Percentiles rank a stretch among this genome's conserved stretches.
Conservation (phyloP, 768 basidiomycete genomes). For the Suillus alpinus region DNA sequence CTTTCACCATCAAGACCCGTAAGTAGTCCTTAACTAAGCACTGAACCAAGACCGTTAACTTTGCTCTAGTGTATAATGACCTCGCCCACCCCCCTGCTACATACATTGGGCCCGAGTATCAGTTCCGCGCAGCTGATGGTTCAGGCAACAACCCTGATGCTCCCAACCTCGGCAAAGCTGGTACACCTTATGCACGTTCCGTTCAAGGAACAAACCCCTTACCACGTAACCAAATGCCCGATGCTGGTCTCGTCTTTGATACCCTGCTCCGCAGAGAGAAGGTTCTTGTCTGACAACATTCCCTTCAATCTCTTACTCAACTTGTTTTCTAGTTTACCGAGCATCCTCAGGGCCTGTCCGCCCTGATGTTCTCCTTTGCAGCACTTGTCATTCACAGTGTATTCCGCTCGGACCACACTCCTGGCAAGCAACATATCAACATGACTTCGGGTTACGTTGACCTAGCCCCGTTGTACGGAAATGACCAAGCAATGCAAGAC, state of each 20-base stretch:
- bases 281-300: slow-evolving; percentile 30
- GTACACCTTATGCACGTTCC: slow-evolving; percentile 77
- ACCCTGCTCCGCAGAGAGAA: slow-evolving; percentile 70
- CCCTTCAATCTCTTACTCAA: slow-evolving; percentile 5
- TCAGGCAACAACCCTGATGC: slow-evolving; percentile 67
- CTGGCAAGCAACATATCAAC: slow-evolving; percentile 57
- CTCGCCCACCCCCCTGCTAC: slow-evolving; percentile 77
- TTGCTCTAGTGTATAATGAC: slow-evolving; percentile 69
- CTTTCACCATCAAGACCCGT: slow-evolving; percentile 52
- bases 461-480: slow-evolving; percentile 79
- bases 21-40: slow-evolving; percentile 21
- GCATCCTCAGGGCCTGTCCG: slow-evolving; percentile 79
- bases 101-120: slow-evolving; percentile 56
- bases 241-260: slow-evolving; percentile 79
- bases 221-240: slow-evolving; percentile 68
- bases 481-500: slow-evolving; percentile 58
- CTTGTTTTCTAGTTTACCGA: slow-evolving; percentile 52
- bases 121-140: slow-evolving; percentile 76
- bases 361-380: slow-evolving; percentile 79
- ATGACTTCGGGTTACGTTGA: slow-evolving; percentile 88
- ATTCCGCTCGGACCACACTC: slow-evolving; percentile 75
- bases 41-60: background rate
- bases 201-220: slow-evolving; percentile 70
- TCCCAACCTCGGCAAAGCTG: slow-evolving; percentile 76
- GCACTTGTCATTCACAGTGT: slow-evolving; percentile 84